Conservation (phyloP, 1,139 yeast species). For the Debaryomycetaceae sp. region DNA sequence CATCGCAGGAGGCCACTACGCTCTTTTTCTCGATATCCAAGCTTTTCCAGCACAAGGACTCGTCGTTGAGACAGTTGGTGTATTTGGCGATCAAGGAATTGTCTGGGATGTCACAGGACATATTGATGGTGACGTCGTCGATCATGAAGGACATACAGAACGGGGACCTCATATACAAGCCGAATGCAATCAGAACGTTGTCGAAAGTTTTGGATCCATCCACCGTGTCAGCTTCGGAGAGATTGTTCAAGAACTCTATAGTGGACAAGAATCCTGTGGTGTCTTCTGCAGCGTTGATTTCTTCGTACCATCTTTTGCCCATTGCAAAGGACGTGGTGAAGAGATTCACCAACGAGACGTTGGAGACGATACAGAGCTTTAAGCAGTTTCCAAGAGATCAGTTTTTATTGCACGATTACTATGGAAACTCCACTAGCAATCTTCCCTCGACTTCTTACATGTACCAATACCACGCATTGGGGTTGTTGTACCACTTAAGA, state of each 20-base stretch:
- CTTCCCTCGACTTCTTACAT: constrained; percentile 70
- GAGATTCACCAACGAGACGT: constrained; percentile 90
- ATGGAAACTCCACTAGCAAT: constrained; percentile 48
- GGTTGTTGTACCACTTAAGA: constrained; percentile 81
- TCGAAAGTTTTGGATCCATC: constrained; percentile 88
- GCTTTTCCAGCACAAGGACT: constrained; percentile 89
- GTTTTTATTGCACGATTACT: constrained; percentile 52
- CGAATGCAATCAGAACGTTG: constrained; percentile 91
- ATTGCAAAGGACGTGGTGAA: constrained; percentile 89
- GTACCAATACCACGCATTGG: constrained; percentile 95
- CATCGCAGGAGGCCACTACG: constrained; percentile 85
- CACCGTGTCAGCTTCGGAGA: constrained; percentile 91
- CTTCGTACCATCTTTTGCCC: constrained; percentile 86
- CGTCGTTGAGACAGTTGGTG: constrained; percentile 88
- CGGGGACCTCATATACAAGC: constrained; percentile 81
- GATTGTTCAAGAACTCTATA: constrained; percentile 87
- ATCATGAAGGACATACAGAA: constrained; percentile 97
- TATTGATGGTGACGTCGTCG: constrained; percentile 95
- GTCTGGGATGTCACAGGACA: constrained; percentile 80
- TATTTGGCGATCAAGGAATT: constrained; percentile 92
- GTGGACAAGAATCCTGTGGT: constrained; percentile 88
- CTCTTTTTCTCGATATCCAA: constrained; percentile 92
- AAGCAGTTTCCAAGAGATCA: constrained; percentile 64
- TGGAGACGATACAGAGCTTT: constrained; percentile 74
- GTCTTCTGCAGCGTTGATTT: constrained; percentile 88